A percentile compares a stretch with the other conserved stretches of the same genome.
phyloP scores from a whole-genome alignment of 2,329 filamentous ascomycete genomes.

The Coniochaeta sp. region DNA sequence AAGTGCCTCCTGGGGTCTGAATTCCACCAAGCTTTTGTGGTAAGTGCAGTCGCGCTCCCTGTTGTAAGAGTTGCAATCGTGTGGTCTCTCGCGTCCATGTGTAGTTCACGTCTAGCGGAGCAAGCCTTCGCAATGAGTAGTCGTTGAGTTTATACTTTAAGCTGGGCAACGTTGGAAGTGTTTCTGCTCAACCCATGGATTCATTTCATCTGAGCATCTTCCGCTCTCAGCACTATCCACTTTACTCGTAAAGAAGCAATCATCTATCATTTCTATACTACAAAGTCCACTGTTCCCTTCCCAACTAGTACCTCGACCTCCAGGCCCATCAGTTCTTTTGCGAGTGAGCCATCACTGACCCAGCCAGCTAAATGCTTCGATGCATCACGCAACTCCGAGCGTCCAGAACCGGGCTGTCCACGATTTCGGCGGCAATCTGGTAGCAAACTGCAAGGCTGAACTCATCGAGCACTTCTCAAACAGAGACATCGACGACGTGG shows the following conservation, averaged over 20 bases:
- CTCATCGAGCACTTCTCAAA: constrained; percentile 31
- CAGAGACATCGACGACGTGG: constrained; percentile 36
- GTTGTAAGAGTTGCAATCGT: background rate
- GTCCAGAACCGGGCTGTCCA: constrained; percentile 30
- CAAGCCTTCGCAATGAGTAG: background rate
- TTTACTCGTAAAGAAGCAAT: no score
- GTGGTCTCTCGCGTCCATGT: background rate
- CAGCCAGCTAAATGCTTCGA: constrained; percentile 37
- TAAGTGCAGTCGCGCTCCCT: constrained; percentile 23
- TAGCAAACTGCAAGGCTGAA: constrained; percentile 29
- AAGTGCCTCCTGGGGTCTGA: constrained; percentile 41
- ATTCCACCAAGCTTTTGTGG: constrained; percentile 44
- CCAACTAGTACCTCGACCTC: background rate
- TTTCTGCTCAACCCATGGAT: no score
- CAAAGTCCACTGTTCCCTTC: background rate
- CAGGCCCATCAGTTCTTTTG: background rate
- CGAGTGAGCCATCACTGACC: background rate
- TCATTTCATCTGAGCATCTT: no score
- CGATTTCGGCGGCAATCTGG: constrained; percentile 38
- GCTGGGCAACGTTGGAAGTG: no score
- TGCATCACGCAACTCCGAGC: constrained; percentile 32
- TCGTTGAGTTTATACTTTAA: no score
- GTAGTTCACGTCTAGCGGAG: background rate
- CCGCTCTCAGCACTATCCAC: no score
- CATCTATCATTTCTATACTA: background rate